Evolutionary conservation across 2,329 filamentous ascomycete species (phyloP), one percentile per base, ranked within the genome.

Genomic region (Aspergillus sp.): DNA sequence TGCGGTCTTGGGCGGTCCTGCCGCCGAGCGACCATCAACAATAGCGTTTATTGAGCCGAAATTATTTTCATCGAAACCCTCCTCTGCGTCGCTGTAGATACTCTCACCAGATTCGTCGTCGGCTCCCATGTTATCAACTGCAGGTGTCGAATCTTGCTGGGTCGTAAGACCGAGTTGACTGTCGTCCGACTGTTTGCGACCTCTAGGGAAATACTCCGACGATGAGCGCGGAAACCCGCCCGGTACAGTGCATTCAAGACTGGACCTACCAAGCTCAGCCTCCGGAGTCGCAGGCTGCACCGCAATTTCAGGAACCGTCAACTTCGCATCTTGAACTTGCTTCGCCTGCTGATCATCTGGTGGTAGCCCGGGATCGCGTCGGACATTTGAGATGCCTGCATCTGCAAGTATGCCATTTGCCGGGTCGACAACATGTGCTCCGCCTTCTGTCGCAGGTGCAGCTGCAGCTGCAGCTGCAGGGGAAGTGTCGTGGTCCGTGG

Each of bases 211-310:
- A 6, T 57, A 52, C 25, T 68, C 64, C 19, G 67, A 59, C 9
- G 58, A 59, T 5, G 65, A 57, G 14, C 59, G 58, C 1, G 83
- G 83, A 56, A 86, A 88, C 0, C 77, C 79, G 6, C 85, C 86
- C 7, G 86, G 86, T 14, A 86, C 69, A 38, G 76, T 76, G 38
- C 74, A 70, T 54, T 75, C 65, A 52, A 67, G 62, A 54, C 73
- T 71, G 66, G 55, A 63, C 58, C 63, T 60, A 62, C 40, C 56
- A 54, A 71, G 69, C 36, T 76, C 73, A 17, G 72, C 25, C 5
- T 69, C 74, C 3, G 79, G 78, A 10, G 78, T 80, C 23, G 78
- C 73, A 52, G 76, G 72, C 49, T 76, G 72, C 40, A 81, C 62
- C 20, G 73, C 66, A 58, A 81, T 77, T 19, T 68, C 64, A 23